These are phyloP conservation scores for Vigna mungo DNA, from an alignment of 306 rosid species.

Conservation along the genomic window DNA sequence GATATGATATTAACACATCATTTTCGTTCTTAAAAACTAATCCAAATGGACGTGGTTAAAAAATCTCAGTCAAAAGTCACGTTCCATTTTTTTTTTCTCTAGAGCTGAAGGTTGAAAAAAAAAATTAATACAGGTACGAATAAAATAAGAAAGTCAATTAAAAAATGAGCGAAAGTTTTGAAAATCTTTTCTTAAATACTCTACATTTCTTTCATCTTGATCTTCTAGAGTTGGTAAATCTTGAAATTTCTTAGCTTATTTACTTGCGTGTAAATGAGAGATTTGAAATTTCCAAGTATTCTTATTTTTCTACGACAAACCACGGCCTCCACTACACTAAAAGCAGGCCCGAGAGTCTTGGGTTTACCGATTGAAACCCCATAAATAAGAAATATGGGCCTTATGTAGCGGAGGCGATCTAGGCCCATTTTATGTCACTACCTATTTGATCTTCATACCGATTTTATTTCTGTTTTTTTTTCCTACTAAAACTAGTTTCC, in stretches of 20 bases:
- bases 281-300: slow-evolving; percentile 29
- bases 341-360: background rate
- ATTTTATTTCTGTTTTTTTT: too few relatives aligned
- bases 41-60: background rate
- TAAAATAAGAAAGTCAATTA: slow-evolving; percentile 39
- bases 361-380: background rate
- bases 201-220: slow-evolving; percentile 16
- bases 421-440: background rate
- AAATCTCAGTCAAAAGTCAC: slow-evolving; percentile 10
- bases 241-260: background rate
- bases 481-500: too few relatives aligned
- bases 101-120: slow-evolving; percentile 37
- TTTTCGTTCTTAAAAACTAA: slow-evolving; percentile 10
- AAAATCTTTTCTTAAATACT: slow-evolving; percentile 13
- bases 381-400: background rate
- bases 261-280: slow-evolving; percentile 19
- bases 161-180: slow-evolving; percentile 25
- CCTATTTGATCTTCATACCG: too few relatives aligned
- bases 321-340: too few relatives aligned
- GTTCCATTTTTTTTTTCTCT: slow-evolving; percentile 3
- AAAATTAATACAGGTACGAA: background rate
- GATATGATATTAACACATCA: background rate
- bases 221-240: slow-evolving; percentile 31
- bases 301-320: background rate
- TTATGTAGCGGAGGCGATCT: too few relatives aligned